Percentiles rank a stretch among this genome's conserved stretches.
Evolutionary conservation across 441 rosid genomes (phyloP).

Genomic region (Erodium texanum): DNA sequence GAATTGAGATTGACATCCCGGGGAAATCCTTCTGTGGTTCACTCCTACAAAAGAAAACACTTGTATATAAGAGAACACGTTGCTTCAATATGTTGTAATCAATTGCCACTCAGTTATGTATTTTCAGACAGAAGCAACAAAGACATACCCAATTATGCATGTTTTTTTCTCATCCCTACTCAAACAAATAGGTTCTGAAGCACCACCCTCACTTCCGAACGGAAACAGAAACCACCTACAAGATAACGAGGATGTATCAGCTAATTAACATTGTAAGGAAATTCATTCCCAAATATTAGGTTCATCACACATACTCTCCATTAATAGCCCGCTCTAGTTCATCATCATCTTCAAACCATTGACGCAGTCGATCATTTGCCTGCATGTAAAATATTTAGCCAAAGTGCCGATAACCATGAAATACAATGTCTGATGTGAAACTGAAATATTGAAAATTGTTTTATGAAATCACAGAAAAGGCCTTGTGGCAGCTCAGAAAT

Average conservation of each 20-base stretch:
- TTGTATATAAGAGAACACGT: not conserved
- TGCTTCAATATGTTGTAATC: no score
- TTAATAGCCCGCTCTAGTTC: constrained; percentile 75
- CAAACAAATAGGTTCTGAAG: constrained; percentile 43
- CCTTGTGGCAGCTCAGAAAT: constrained; percentile 9
- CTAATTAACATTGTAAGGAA: not conserved
- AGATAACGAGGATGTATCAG: constrained; percentile 4
- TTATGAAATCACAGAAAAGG: not conserved
- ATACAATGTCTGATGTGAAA: not conserved
- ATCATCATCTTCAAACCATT: constrained; percentile 72
- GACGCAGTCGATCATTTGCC: constrained; percentile 63
- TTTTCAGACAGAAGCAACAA: no score
- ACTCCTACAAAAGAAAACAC: constrained; percentile 37
- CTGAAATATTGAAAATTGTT: not conserved
- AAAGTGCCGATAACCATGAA: constrained; percentile 4
- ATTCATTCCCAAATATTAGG: constrained; percentile 5
- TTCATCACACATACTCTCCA: constrained; percentile 52
- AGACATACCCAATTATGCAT: constrained; percentile 57
- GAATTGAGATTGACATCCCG: constrained; percentile 43
- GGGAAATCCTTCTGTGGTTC: constrained; percentile 40
- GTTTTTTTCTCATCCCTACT: constrained; percentile 49
- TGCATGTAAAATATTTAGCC: constrained; percentile 16
- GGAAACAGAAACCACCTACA: constrained; percentile 78
- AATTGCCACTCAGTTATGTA: no score
- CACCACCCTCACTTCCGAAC: constrained; percentile 29